Evolutionary conservation across 768 basidiomycete genomes (phyloP).

Genomic region (Mrakia frigida): DNA sequence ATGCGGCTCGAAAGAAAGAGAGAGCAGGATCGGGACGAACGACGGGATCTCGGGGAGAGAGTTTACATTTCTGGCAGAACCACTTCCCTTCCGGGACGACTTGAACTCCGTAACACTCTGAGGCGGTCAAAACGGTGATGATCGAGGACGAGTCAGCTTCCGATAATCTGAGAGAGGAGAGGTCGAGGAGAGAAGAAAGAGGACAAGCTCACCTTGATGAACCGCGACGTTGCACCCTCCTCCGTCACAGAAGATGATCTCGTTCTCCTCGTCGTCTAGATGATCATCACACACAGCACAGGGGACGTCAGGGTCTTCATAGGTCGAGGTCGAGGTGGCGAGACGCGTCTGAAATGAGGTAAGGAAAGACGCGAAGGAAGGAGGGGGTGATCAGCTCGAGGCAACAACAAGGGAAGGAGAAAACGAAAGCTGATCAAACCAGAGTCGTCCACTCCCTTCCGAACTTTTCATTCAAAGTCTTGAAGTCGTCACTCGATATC

Average conservation of each 20-base stretch:
- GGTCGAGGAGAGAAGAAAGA: background rate
- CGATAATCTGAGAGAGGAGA: background rate
- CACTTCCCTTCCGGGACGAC: background rate
- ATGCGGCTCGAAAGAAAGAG: background rate
- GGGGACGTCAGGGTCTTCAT: background rate
- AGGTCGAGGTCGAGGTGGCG: background rate
- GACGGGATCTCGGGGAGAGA: background rate
- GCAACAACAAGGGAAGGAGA: background rate
- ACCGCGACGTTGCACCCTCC: background rate
- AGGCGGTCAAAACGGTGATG: background rate
- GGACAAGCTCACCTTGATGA: background rate
- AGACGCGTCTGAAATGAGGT: background rate
- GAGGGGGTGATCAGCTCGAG: background rate
- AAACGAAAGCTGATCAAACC: background rate
- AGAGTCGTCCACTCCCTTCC: background rate
- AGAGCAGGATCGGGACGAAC: background rate
- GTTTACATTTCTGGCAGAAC: constrained; percentile 3
- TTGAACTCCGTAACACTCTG: background rate
- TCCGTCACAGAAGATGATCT: constrained; percentile 6
- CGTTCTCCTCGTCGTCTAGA: background rate
- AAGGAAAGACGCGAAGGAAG: background rate
- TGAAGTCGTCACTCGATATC: background rate
- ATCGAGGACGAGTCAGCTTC: background rate
- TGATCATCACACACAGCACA: constrained; percentile 5
- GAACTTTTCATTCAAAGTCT: background rate